These are phyloP conservation scores for Aspergillus incahuasiensis DNA, from an alignment of 495 filamentous ascomycete genomes.

Conservation along the genomic window DNA sequence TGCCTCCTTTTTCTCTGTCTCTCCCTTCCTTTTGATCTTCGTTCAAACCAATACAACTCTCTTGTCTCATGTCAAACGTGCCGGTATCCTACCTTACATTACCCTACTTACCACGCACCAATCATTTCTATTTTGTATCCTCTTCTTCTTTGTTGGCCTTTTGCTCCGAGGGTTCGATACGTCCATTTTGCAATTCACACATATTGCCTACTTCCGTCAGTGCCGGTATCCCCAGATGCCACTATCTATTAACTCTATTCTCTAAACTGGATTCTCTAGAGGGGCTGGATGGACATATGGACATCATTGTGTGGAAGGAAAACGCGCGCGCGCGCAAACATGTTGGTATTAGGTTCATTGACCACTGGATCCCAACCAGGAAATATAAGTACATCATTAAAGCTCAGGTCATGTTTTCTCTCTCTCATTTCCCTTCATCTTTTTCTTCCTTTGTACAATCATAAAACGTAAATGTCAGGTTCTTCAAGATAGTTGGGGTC, in stretches of 20 bases:
- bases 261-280: not conserved
- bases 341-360: not conserved
- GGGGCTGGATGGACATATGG: not conserved
- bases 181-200: not conserved
- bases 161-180: not conserved
- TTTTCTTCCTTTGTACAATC: no score
- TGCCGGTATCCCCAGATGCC: not conserved
- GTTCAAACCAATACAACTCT: not conserved
- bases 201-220: not conserved
- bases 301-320: not conserved
- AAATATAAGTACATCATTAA: not conserved
- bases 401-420: not conserved
- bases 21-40: not conserved
- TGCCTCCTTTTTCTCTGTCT: conserved; percentile 2
- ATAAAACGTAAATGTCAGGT: no score
- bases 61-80: not conserved
- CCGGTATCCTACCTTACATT: not conserved
- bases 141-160: not conserved
- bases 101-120: not conserved
- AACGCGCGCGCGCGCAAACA: not conserved
- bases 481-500: no score
- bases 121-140: not conserved
- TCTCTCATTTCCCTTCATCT: not conserved
- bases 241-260: not conserved
- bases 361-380: not conserved